These are phyloP conservation scores for Saccharum hybrid DNA, from an alignment of 202 grass and related monocot species.

Conservation along the genomic window DNA sequence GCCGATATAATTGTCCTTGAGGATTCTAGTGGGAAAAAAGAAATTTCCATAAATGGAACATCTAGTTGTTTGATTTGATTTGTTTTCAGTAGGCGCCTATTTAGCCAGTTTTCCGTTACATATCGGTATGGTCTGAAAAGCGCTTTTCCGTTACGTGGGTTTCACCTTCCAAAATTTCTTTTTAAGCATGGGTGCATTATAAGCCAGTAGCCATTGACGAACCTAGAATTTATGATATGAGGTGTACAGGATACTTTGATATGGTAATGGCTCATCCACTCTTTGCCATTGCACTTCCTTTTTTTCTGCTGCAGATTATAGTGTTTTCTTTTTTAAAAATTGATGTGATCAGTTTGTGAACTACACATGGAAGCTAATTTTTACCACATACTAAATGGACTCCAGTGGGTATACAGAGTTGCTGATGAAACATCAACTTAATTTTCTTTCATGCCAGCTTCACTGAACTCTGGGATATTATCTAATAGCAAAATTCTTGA, in stretches of 20 bases:
- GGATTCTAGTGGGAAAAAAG: neutral
- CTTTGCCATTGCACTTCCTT: neutral
- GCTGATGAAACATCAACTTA: constrained; percentile 17
- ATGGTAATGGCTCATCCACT: constrained; percentile 7
- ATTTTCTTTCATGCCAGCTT: constrained; percentile 29
- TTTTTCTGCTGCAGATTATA: neutral
- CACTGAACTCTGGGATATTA: constrained; percentile 14
- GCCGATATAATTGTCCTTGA: constrained; percentile 3
- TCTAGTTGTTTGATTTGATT: constrained; percentile 25
- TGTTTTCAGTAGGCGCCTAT: constrained; percentile 20
- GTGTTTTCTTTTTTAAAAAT: neutral
- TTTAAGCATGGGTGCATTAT: neutral
- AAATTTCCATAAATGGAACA: neutral
- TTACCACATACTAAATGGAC: neutral
- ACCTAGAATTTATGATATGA: neutral
- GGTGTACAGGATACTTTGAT: constrained; percentile 26
- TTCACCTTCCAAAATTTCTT: constrained; percentile 25
- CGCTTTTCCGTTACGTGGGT: neutral
- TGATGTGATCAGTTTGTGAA: constrained; percentile 19
- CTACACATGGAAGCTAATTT: neutral
- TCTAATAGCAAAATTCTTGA: constrained; percentile 43
- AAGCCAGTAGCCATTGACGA: neutral
- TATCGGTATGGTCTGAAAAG: neutral
- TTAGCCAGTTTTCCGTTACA: neutral
- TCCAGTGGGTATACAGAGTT: constrained; percentile 8